Percentiles rank a stretch among this genome's conserved stretches.
These are phyloP conservation scores for Lasiosphaeria hispida DNA, from an alignment of 495 filamentous ascomycete genomes.

Conservation along the genomic window DNA sequence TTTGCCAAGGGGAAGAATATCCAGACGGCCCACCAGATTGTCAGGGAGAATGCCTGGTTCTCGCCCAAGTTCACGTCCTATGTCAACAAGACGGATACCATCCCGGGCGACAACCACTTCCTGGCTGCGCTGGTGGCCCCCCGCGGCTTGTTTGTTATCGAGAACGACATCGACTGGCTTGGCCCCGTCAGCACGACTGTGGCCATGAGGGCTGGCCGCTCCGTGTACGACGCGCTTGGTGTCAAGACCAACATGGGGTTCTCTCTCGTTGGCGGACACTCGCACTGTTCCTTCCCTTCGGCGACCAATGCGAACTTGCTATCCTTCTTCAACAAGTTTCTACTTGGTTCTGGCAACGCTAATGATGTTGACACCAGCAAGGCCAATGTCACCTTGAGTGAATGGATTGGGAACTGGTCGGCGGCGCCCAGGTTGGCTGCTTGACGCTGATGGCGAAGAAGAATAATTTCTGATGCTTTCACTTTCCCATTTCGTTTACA, in stretches of 20 bases:
- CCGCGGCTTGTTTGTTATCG: constrained; percentile 47
- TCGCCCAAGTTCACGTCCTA: constrained; percentile 42
- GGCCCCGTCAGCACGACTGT: constrained; percentile 50
- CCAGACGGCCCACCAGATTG: constrained; percentile 51
- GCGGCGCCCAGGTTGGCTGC: neutral
- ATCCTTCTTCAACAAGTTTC: constrained; percentile 51
- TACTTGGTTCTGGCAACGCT: constrained; percentile 12
- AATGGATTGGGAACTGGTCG: neutral
- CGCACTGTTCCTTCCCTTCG: constrained; percentile 54
- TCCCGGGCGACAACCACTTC: constrained; percentile 53
- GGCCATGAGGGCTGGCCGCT: constrained; percentile 54
- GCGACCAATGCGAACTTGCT: constrained; percentile 44
- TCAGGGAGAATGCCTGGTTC: constrained; percentile 55
- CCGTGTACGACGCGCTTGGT: constrained; percentile 52
- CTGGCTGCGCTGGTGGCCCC: constrained; percentile 48
- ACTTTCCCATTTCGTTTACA: too few species aligned
- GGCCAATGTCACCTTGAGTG: neutral
- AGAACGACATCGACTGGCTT: constrained; percentile 58
- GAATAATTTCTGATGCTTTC: too few species aligned
- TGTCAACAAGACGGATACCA: constrained; percentile 30
- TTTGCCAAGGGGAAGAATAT: constrained; percentile 50
- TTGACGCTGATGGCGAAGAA: too few species aligned
- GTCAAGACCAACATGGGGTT: constrained; percentile 53
- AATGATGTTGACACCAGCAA: neutral
- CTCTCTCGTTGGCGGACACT: constrained; percentile 51